These are phyloP conservation scores for Spinacia oleracea DNA, from an alignment of 179 eudicot genomes.

Conservation along the genomic window DNA sequence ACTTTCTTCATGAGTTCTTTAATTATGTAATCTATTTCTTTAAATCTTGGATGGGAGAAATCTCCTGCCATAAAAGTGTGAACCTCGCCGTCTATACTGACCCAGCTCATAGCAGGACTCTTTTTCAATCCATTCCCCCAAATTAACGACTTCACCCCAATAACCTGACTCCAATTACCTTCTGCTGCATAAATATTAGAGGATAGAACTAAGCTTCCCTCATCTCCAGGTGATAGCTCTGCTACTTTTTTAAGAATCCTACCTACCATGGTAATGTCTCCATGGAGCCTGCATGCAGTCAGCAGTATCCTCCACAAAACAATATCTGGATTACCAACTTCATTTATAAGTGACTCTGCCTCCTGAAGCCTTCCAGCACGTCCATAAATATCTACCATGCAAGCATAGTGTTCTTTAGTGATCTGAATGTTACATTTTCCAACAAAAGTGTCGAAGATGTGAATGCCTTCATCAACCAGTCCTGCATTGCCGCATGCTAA, in stretches of 20 bases:
- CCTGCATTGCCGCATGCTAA: slow-evolving; percentile 40
- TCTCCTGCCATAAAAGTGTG: slow-evolving; percentile 44
- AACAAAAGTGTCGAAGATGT: slow-evolving; percentile 30
- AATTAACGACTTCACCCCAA: slow-evolving; percentile 35
- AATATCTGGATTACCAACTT: slow-evolving; percentile 36
- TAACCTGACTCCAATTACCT: slow-evolving; percentile 41
- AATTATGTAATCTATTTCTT: slow-evolving; percentile 31
- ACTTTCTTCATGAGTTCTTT: slow-evolving; percentile 33
- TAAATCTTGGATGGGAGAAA: slow-evolving; percentile 32
- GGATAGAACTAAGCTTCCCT: slow-evolving; percentile 37
- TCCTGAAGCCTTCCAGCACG: slow-evolving; percentile 44
- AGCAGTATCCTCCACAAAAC: slow-evolving; percentile 48
- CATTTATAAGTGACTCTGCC: slow-evolving; percentile 37
- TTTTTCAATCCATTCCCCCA: slow-evolving; percentile 36
- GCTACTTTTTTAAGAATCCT: slow-evolving; percentile 31
- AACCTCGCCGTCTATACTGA: slow-evolving; percentile 39
- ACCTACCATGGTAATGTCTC: too few species aligned
- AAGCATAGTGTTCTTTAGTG: slow-evolving; percentile 44
- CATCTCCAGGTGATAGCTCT: slow-evolving; percentile 41
- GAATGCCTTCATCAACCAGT: slow-evolving; percentile 44
- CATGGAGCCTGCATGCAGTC: slow-evolving; percentile 42
- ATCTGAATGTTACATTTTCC: slow-evolving; percentile 18
- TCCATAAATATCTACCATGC: slow-evolving; percentile 47
- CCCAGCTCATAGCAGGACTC: slow-evolving; percentile 47
- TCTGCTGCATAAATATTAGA: slow-evolving; percentile 47